A percentile compares a stretch with the other conserved stretches of the same genome.
Evolutionary conservation across 179 eudicot species (phyloP).

Genomic region (Pouteria campechiana): DNA sequence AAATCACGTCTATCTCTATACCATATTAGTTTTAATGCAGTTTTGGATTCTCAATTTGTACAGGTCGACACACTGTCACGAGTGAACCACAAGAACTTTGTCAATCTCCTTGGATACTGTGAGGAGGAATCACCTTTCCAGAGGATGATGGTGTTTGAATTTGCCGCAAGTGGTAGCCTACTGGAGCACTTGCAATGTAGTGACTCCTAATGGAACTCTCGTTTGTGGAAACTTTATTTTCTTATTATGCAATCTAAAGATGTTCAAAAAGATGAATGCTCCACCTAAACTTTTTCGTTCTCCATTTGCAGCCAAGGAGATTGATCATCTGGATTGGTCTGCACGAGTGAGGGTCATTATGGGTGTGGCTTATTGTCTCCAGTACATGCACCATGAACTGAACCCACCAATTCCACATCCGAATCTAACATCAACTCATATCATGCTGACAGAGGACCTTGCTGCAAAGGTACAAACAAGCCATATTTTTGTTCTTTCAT

Average conservation of each 20-base stretch:
- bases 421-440: constrained; percentile 3
- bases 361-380: constrained; percentile 52
- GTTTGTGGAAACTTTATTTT: constrained; percentile 6
- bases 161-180: constrained; percentile 90
- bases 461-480: constrained; percentile 15
- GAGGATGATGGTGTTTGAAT: constrained; percentile 84
- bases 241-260: not conserved
- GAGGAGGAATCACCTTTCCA: constrained; percentile 73
- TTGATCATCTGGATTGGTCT: constrained; percentile 40
- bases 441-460: constrained; percentile 10
- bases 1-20: too few relatives aligned
- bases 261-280: not conserved
- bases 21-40: too few relatives aligned
- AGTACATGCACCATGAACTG: constrained; percentile 48
- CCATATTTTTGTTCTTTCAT: too few relatives aligned
- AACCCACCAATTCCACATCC: constrained; percentile 17
- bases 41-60: too few relatives aligned
- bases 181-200: constrained; percentile 92
- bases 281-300: not conserved
- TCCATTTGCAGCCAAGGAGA: constrained; percentile 10
- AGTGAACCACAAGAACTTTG: constrained; percentile 83
- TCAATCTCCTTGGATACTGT: constrained; percentile 73
- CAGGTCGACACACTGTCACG: constrained; percentile 66
- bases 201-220: constrained; percentile 85
- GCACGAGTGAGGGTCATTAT: constrained; percentile 37